Conservation (phyloP, 345 rosid species). For the Eucalyptus fibrosa region DNA sequence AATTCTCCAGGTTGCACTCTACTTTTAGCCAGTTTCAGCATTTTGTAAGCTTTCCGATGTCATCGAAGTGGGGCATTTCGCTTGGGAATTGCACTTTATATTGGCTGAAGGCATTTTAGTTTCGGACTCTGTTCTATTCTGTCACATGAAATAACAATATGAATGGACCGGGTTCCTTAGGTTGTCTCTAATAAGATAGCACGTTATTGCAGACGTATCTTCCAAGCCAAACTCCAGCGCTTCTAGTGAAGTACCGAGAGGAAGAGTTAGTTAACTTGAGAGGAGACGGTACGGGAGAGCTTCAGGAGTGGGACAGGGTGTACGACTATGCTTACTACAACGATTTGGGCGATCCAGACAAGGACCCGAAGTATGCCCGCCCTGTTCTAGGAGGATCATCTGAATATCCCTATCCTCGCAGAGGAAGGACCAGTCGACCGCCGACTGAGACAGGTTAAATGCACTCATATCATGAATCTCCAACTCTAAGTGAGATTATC, state of each 20-base stretch:
- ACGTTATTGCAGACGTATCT: constrained; percentile 7
- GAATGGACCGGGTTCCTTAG: neutral
- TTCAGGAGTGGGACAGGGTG: constrained; percentile 24
- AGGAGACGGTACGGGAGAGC: constrained; percentile 27
- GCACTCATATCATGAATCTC: neutral
- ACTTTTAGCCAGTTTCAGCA: neutral
- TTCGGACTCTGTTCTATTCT: neutral
- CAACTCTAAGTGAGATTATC: neutral
- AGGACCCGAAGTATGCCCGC: constrained; percentile 9
- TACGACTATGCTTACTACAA: constrained; percentile 35
- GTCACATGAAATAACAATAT: neutral
- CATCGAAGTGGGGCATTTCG: neutral
- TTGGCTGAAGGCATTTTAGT: neutral
- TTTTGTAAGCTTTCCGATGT: neutral
- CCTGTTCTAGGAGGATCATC: constrained; percentile 32
- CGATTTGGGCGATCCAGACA: constrained; percentile 30
- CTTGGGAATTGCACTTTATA: neutral
- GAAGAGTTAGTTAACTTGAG: constrained; percentile 21
- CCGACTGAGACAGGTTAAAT: constrained; percentile 10
- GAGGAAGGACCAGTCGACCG: constrained; percentile 33
- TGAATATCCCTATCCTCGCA: constrained; percentile 31
- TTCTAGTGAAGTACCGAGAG: constrained; percentile 19
- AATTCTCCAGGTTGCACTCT: neutral
- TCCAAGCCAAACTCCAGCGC: constrained; percentile 20
- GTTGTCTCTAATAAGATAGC: neutral